These are phyloP conservation scores for Cyberlindnera maritima DNA, from an alignment of 805 yeast genomes.

Conservation along the genomic window DNA sequence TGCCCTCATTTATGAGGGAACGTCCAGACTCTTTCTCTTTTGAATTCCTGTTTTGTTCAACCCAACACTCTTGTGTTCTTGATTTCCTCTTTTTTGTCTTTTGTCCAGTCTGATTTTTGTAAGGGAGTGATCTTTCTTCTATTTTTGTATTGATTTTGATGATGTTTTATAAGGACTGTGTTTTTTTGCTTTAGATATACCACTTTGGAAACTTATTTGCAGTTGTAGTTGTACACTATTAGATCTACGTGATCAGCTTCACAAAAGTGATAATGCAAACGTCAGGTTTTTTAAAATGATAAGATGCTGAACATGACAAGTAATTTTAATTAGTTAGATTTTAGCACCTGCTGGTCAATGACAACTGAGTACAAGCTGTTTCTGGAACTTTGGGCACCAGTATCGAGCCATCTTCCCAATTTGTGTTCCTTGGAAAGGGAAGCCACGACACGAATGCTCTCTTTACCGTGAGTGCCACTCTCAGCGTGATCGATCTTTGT, in stretches of 20 bases:
- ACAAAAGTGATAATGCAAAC: background rate
- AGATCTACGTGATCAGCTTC: too few species aligned
- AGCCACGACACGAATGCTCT: slow-evolving; percentile 56
- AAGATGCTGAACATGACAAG: background rate
- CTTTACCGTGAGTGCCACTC: slow-evolving; percentile 50
- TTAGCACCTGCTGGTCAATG: slow-evolving; percentile 37
- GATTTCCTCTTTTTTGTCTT: background rate
- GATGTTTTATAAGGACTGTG: slow-evolving; percentile 9
- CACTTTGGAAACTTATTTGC: background rate
- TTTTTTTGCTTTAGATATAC: background rate
- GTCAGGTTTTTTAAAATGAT: background rate
- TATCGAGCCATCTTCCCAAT: slow-evolving; percentile 80
- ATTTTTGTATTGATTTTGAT: slow-evolving; percentile 4
- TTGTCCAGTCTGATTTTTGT: slow-evolving; percentile 2
- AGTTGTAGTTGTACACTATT: too few species aligned
- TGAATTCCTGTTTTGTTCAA: too few species aligned
- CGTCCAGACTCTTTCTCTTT: background rate
- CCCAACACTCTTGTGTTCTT: too few species aligned
- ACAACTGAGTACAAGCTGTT: slow-evolving; percentile 65
- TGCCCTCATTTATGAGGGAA: background rate
- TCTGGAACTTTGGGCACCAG: slow-evolving; percentile 57
- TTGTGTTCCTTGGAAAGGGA: slow-evolving; percentile 82
- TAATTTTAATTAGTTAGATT: slow-evolving; percentile 7
- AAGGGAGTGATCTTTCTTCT: background rate
- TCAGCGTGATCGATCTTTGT: slow-evolving; percentile 58